Conservation (phyloP, 2,329 filamentous ascomycete species). For the Epichloe hybrida region DNA sequence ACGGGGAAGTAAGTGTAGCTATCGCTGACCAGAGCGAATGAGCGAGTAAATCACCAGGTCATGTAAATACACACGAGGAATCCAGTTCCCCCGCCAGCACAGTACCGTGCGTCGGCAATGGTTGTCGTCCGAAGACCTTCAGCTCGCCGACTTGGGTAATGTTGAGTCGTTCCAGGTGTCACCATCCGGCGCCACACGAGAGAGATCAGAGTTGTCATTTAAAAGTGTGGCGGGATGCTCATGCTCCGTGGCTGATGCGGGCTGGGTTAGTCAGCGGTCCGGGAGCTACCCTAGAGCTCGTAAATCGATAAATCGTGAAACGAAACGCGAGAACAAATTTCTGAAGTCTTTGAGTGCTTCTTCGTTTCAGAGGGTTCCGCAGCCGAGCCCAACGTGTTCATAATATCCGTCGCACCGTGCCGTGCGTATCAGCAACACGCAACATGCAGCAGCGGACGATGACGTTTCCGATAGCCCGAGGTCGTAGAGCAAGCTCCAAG, state of each 20-base stretch:
- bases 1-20: not conserved
- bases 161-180: not conserved
- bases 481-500: too few relatives aligned
- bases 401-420: too few relatives aligned
- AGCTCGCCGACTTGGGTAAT: too few relatives aligned
- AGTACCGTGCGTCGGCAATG: not conserved
- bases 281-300: not conserved
- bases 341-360: too few relatives aligned
- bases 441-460: too few relatives aligned
- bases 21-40: not conserved
- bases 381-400: too few relatives aligned
- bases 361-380: too few relatives aligned
- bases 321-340: not conserved
- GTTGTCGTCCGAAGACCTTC: not conserved
- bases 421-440: too few relatives aligned
- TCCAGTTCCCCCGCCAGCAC: not conserved
- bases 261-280: not conserved
- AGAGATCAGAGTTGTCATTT: not conserved
- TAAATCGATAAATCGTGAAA: not conserved
- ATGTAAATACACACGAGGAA: not conserved
- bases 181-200: constrained; percentile 1
- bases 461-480: too few relatives aligned
- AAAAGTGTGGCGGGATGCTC: not conserved
- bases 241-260: not conserved
- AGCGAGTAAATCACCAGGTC: not conserved